These are phyloP conservation scores for Avena sativa DNA, from an alignment of 176 grass and related monocot genomes.

Conservation along the genomic window DNA sequence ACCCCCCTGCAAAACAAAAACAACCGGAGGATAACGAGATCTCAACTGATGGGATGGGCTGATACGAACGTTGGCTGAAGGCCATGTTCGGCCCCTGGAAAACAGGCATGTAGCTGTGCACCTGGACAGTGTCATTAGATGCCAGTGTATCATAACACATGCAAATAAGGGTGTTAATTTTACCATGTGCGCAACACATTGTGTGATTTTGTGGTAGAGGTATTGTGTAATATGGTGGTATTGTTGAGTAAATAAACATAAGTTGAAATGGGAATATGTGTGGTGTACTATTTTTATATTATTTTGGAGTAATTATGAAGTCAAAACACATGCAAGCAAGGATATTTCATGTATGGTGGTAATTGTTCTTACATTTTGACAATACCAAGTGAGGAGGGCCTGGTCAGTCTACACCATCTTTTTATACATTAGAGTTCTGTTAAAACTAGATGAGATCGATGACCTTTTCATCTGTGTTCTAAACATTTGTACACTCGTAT, in stretches of 20 bases:
- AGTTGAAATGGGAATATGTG: not conserved
- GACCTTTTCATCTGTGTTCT: too few species aligned
- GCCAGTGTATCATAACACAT: not conserved
- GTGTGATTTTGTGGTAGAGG: not conserved
- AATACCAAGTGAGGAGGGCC: not conserved
- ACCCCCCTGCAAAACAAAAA: not conserved
- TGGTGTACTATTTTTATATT: not conserved
- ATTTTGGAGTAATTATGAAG: not conserved
- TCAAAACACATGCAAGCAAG: not conserved
- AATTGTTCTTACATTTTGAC: not conserved
- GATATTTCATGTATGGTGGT: not conserved
- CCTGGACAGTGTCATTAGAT: not conserved
- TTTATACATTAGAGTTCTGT: not conserved
- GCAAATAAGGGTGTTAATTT: not conserved
- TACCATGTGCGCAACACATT: not conserved
- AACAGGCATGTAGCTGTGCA: not conserved
- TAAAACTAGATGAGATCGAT: not conserved
- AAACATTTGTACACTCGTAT: not conserved
- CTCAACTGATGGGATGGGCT: not conserved
- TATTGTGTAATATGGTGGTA: not conserved
- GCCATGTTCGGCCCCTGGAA: not conserved
- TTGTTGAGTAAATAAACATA: constrained; percentile 3
- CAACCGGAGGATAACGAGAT: not conserved
- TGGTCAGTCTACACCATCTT: not conserved
- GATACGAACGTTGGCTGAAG: not conserved